Percentiles rank a stretch among this genome's conserved stretches.
These are phyloP conservation scores for Gracilaria caudata DNA, from an alignment of 23 red algal genomes.

Conservation along the genomic window DNA sequence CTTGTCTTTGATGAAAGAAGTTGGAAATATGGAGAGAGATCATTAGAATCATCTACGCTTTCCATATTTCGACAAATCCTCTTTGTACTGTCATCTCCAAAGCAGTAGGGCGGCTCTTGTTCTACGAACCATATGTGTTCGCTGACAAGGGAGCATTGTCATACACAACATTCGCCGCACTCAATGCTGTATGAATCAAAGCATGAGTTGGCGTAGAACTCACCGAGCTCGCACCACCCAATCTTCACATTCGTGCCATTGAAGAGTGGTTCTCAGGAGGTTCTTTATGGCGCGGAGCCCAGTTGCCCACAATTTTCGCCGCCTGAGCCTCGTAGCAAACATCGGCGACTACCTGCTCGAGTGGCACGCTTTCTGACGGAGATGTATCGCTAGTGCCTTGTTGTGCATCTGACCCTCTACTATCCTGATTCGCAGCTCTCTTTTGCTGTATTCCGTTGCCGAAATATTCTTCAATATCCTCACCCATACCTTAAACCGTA, in stretches of 20 bases:
- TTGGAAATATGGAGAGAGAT: conserved; percentile 21
- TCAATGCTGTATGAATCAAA: not conserved
- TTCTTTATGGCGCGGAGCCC: not conserved
- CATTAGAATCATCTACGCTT: conserved; percentile 47
- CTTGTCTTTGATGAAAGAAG: conserved; percentile 1
- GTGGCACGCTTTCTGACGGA: not conserved
- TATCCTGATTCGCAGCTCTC: not conserved
- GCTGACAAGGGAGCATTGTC: conserved; percentile 18
- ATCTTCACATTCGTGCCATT: not conserved
- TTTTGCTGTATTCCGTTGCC: not conserved
- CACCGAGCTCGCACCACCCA: not conserved
- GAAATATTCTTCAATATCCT: conserved; percentile 73
- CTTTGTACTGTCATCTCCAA: conserved; percentile 52
- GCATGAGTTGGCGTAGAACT: not conserved
- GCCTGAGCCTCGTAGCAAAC: not conserved
- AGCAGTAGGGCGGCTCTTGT: conserved; percentile 68
- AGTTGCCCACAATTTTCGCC: not conserved
- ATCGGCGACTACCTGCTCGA: not conserved
- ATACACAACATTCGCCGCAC: not conserved
- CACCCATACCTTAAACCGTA: conserved; percentile 60
- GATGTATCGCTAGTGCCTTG: not conserved
- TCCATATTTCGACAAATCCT: conserved; percentile 67
- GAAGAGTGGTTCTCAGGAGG: not conserved
- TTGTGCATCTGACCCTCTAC: not conserved
- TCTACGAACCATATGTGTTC: conserved; percentile 53